A percentile compares a stretch with the other conserved stretches of the same genome.
Conservation (phyloP, 2,329 filamentous ascomycete genomes). For the Alternaria brassicae region DNA sequence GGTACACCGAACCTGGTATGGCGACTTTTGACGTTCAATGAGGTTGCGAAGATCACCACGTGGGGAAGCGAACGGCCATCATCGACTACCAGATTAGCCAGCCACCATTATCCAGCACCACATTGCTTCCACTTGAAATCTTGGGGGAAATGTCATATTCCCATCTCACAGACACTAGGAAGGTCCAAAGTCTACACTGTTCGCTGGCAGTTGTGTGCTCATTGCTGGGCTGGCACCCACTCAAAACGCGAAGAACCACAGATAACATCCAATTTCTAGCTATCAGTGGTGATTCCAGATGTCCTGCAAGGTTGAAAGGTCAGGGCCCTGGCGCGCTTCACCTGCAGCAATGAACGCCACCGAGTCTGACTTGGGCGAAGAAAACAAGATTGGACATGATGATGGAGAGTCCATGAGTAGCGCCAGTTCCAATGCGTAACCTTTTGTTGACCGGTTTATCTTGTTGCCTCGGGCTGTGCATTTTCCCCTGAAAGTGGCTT, state of each 20-base stretch:
- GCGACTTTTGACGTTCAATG: conserved; percentile 25
- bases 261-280: background rate
- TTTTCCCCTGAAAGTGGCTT: background rate
- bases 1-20: conserved; percentile 14
- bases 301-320: background rate
- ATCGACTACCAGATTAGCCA: conserved; percentile 7
- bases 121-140: conserved; percentile 2
- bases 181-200: background rate
- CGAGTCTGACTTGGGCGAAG: conserved; percentile 12
- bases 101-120: conserved; percentile 1
- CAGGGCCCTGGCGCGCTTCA: conserved; percentile 6
- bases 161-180: background rate
- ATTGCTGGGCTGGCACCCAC: background rate
- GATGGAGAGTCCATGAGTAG: background rate
- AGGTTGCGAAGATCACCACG: conserved; percentile 30
- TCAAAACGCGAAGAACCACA: background rate
- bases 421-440: background rate
- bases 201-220: background rate
- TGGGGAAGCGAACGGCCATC: conserved; percentile 27
- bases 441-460: conserved; percentile 26
- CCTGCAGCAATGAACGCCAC: conserved; percentile 13
- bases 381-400: conserved; percentile 4
- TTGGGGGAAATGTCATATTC: background rate
- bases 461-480: conserved; percentile 14
- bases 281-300: conserved; percentile 1